Base-by-base conservation (phyloP, 495 filamentous ascomycete species). In the Neurospora tetraspora region DNA sequence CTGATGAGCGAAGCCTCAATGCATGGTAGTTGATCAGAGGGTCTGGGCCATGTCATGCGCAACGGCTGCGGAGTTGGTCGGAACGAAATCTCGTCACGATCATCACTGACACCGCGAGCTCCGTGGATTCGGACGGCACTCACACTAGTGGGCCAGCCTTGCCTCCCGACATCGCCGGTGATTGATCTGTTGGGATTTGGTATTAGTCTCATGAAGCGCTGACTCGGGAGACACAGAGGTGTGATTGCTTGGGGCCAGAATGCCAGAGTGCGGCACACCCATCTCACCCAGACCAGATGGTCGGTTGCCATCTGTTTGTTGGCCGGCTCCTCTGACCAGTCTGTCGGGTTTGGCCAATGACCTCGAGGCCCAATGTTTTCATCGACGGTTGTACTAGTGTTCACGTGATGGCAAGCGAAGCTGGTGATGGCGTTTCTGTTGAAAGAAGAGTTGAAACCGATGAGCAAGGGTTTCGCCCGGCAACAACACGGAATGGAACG, bases 41-140 rank as follows among this genome's bases (percentile, higher is more conserved):
- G 68, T 70, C 71, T 74, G 71, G 73, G 70, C 74, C 75, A 76
- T 76, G 74, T 80, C 76, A 80, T 78, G 78, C 79, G 70, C 69
- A 37, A 72, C 38, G 59, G 34, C 53, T 42, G 61, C 73, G 68
- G 72, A 42, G 73, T 70, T 34, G 39, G 69, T 42, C n/a, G 43
- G 71, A 73, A 74, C 70, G 73, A 76, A 76, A 76, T 74, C 40
- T 31, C 31, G 36, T 59, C 61, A 65, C 31, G 71, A 61, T 72
- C 59, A 39, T 39, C 18, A 36, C 20, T 18, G n/a, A 70, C 45
- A 70, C 71, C 42, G 38, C 20, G 73, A 59, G 70, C 34, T 20
- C 43, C 23, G 12, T 11, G 34, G n/a, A 69, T 42, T 43, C 39
- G 18, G 27, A 43, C 42, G 23, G 65, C n/a, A 65, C 47, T 45